Conservation (phyloP, 2,329 filamentous ascomycete species). For the Akanthomyces dipterigenus region DNA sequence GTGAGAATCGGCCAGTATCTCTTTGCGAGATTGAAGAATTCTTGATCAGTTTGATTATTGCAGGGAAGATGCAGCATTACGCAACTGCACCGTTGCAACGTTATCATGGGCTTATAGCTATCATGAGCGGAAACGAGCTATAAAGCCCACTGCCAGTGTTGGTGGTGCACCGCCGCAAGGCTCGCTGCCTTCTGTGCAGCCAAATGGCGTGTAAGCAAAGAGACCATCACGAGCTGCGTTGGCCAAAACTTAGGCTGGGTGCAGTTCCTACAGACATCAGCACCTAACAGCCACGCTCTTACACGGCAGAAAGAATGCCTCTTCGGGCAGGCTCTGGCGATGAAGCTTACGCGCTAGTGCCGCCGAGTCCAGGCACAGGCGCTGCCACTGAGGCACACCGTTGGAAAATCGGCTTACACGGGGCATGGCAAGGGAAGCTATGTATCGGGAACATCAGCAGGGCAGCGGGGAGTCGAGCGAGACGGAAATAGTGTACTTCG, state of each 20-base stretch:
- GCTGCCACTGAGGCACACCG: background rate
- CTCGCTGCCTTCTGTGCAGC: background rate
- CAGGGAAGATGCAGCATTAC: background rate
- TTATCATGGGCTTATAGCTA: background rate
- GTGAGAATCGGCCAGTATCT: background rate
- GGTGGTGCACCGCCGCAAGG: background rate
- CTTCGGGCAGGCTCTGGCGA: conserved; percentile 1
- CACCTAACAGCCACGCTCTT: background rate
- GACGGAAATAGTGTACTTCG: background rate
- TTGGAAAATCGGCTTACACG: background rate
- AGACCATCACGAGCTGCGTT: background rate
- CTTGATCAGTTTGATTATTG: background rate
- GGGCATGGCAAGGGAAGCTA: background rate
- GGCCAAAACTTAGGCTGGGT: background rate
- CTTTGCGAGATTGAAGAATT: background rate
- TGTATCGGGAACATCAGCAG: background rate
- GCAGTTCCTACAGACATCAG: background rate
- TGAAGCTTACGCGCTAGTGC: conserved; percentile 3
- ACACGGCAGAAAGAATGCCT: background rate
- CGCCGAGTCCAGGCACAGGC: background rate
- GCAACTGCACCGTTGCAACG: background rate
- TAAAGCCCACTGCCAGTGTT: background rate
- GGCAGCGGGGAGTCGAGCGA: background rate
- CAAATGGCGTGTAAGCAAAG: conserved; percentile 3
- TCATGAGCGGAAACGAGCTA: background rate